A percentile compares a stretch with the other conserved stretches of the same genome.
Evolutionary conservation across 768 basidiomycete species (phyloP).

Genomic region (Solioccasus polychromus): DNA sequence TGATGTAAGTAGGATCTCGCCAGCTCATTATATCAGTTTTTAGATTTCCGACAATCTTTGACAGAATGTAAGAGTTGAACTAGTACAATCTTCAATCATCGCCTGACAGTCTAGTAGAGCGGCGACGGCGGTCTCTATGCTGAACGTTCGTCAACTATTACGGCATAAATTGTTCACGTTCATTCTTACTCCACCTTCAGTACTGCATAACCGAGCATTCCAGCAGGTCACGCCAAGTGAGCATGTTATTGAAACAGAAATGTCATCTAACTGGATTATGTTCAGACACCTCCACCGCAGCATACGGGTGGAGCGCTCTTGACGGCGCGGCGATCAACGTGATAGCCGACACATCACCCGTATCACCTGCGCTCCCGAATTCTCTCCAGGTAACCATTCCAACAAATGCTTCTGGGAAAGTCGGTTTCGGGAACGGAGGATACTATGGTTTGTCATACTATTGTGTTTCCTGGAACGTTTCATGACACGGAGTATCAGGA

Average conservation of each 20-base stretch:
- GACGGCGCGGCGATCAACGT: constrained; percentile 44
- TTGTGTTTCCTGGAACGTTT: not conserved
- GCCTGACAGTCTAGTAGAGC: constrained; percentile 39
- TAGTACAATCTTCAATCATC: not conserved
- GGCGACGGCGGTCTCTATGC: constrained; percentile 65
- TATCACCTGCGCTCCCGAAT: constrained; percentile 59
- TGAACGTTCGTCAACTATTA: constrained; percentile 39
- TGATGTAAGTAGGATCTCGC: constrained; percentile 41
- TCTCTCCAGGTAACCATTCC: constrained; percentile 51
- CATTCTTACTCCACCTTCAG: no score
- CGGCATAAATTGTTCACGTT: not conserved
- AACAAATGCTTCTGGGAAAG: constrained; percentile 32
- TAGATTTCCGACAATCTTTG: not conserved
- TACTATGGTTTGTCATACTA: constrained; percentile 43
- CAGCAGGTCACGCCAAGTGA: constrained; percentile 56
- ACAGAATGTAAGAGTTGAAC: constrained; percentile 33
- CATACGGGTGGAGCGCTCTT: constrained; percentile 50
- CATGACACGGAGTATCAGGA: constrained; percentile 29
- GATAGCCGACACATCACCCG: constrained; percentile 45
- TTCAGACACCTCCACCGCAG: constrained; percentile 44
- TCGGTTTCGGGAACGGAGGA: constrained; percentile 56
- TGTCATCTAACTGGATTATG: not conserved
- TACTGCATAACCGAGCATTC: constrained; percentile 66
- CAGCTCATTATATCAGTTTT: not conserved
- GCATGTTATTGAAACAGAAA: not conserved